Evolutionary conservation across 768 basidiomycete genomes (phyloP).

Genomic region (Phaeolepiota aurea): DNA sequence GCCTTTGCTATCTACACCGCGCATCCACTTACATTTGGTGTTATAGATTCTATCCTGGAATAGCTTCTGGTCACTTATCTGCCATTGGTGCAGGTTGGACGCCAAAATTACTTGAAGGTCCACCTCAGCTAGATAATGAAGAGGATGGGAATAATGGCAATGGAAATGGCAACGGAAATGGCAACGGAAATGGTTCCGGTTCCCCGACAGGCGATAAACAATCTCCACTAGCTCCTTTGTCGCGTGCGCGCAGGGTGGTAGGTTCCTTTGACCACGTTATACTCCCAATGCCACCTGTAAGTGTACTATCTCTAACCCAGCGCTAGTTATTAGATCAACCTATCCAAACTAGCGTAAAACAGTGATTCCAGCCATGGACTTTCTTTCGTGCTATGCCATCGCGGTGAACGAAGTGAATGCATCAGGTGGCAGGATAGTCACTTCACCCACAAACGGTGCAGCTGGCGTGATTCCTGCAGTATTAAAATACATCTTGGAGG

Average conservation of each 20-base stretch:
- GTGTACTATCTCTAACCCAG: slow-evolving; percentile 18
- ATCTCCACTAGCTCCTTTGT: slow-evolving; percentile 5
- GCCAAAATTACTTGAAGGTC: slow-evolving; percentile 11
- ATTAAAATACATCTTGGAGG: slow-evolving; percentile 84
- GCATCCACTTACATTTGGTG: not conserved
- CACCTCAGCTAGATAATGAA: slow-evolving; percentile 5
- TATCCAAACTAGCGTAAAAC: slow-evolving; percentile 69
- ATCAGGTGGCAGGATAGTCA: slow-evolving; percentile 88
- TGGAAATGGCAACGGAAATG: slow-evolving; percentile 4
- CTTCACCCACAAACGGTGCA: slow-evolving; percentile 90
- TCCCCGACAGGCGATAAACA: not conserved
- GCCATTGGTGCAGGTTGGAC: slow-evolving; percentile 20
- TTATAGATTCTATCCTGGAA: slow-evolving; percentile 40
- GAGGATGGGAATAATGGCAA: slow-evolving; percentile 5
- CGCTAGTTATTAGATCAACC: not conserved
- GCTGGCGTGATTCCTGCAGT: slow-evolving; percentile 91
- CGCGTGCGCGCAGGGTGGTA: slow-evolving; percentile 39
- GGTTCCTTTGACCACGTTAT: slow-evolving; percentile 78
- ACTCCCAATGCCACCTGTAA: slow-evolving; percentile 74
- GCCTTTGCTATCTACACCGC: slow-evolving; percentile 1
- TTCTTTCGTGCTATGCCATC: slow-evolving; percentile 89
- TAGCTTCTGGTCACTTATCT: slow-evolving; percentile 23
- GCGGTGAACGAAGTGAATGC: slow-evolving; percentile 96
- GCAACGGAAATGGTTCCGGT: not conserved
- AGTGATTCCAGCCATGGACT: slow-evolving; percentile 89